phyloP scores from a whole-genome alignment of 768 basidiomycete species.

The Candolleomyces efflorescens region DNA sequence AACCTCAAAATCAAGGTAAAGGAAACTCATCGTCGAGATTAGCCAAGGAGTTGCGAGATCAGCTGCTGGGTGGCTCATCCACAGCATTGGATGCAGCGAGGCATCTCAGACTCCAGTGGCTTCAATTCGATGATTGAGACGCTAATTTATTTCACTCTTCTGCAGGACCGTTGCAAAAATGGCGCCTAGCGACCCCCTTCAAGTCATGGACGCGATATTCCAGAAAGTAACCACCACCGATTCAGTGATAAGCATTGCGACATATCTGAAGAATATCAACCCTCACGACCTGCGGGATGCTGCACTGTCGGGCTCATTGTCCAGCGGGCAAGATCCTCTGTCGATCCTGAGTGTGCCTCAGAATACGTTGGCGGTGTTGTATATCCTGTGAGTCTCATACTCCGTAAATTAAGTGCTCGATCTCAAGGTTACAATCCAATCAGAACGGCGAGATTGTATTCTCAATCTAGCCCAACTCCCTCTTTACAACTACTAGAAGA shows the following conservation, averaged over 20 bases:
- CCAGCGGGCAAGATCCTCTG: conserved; percentile 67
- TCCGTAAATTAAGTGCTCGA: no score
- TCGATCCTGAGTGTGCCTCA: conserved; percentile 45
- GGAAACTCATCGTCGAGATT: no score
- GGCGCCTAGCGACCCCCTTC: conserved; percentile 5
- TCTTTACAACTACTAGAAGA: conserved; percentile 37
- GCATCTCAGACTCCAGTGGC: no score
- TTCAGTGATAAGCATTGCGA: background rate
- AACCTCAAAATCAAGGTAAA: no score
- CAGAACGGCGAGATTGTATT: conserved; percentile 58
- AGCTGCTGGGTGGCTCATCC: no score
- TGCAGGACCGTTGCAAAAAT: background rate
- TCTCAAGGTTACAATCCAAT: background rate
- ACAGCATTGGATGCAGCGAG: no score
- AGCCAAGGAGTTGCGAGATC: no score
- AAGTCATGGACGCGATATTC: conserved; percentile 10
- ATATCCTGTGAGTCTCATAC: conserved; percentile 58
- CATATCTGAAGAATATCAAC: conserved; percentile 16
- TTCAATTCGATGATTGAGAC: no score
- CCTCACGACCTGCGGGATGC: conserved; percentile 57
- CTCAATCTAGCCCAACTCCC: conserved; percentile 36
- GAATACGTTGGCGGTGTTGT: conserved; percentile 64
- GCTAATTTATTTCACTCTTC: no score
- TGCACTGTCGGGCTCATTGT: conserved; percentile 48
- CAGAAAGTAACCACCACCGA: conserved; percentile 1